phyloP scores from a whole-genome alignment of 2,329 filamentous ascomycete species.

The Penicillium paneum region DNA sequence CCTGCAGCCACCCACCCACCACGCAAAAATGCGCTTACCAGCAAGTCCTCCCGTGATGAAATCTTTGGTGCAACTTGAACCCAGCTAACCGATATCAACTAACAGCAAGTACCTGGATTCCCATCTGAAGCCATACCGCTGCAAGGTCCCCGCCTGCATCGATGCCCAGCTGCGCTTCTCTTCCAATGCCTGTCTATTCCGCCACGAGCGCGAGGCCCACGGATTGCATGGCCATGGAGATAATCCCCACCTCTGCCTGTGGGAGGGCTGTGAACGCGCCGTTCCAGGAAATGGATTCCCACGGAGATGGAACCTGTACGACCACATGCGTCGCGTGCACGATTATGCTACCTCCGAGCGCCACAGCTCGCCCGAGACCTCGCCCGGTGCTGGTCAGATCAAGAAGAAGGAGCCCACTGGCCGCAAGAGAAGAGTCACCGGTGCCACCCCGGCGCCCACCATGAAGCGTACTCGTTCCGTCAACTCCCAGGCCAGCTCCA shows the following conservation, averaged over 20 bases:
- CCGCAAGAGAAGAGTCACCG: conserved; percentile 42
- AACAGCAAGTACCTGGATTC: conserved; percentile 93
- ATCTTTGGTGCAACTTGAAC: not conserved
- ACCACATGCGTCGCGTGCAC: conserved; percentile 96
- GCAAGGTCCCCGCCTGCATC: conserved; percentile 80
- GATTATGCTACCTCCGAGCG: conserved; percentile 51
- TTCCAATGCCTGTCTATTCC: conserved; percentile 88
- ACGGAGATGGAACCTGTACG: conserved; percentile 89
- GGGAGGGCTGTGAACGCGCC: conserved; percentile 81
- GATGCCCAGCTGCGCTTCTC: conserved; percentile 89
- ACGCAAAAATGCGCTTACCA: conserved; percentile 99
- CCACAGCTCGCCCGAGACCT: conserved; percentile 42
- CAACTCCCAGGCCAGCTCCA: conserved; percentile 37
- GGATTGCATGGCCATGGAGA: conserved; percentile 93
- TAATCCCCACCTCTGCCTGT: conserved; percentile 86
- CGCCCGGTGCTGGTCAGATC: conserved; percentile 29
- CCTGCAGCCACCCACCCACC: conserved; percentile 87
- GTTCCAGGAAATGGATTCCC: conserved; percentile 84
- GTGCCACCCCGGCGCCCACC: conserved; percentile 35
- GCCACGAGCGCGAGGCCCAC: conserved; percentile 93
- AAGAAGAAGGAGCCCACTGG: conserved; percentile 42
- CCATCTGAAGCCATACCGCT: conserved; percentile 92
- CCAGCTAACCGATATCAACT: conserved; percentile 22
- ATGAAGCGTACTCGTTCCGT: conserved; percentile 45
- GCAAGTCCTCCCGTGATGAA: conserved; percentile 55